These are phyloP conservation scores for Pulveroboletus frians DNA, from an alignment of 768 basidiomycete genomes.

Conservation along the genomic window DNA sequence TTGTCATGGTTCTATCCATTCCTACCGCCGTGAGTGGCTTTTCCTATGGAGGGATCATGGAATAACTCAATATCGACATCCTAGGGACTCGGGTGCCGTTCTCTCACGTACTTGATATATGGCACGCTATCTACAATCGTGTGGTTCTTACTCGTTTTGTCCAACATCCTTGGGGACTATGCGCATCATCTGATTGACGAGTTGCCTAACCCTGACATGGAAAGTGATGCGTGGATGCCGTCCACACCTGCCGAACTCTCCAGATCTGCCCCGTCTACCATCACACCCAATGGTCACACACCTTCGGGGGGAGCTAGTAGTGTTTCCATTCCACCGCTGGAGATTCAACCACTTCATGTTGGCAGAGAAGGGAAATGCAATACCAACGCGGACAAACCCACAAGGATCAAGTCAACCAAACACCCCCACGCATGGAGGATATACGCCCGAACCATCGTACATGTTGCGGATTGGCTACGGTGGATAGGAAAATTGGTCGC, in stretches of 20 bases:
- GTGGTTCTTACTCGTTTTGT: constrained; percentile 29
- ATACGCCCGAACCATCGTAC: neutral
- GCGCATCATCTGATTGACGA: constrained; percentile 6
- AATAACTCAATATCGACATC: neutral
- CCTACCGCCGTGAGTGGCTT: constrained; percentile 25
- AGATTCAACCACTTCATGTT: neutral
- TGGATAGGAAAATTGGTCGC: constrained; percentile 28
- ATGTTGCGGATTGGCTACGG: constrained; percentile 17
- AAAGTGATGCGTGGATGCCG: neutral
- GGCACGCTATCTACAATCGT: constrained; percentile 25
- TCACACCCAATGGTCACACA: too few relatives aligned
- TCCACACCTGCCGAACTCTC: neutral
- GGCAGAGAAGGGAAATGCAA: neutral
- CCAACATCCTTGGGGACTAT: constrained; percentile 25
- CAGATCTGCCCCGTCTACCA: neutral
- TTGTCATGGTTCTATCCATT: constrained; percentile 26
- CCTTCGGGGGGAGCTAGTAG: neutral
- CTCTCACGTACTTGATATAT: constrained; percentile 28
- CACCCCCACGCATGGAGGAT: neutral
- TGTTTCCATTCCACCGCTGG: neutral
- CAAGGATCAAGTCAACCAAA: neutral
- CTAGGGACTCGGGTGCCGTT: constrained; percentile 34
- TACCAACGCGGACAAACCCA: neutral
- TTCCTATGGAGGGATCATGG: neutral
- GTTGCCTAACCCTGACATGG: neutral